phyloP scores from a whole-genome alignment of 345 rosid genomes.

The Moricandia moricandioides region DNA sequence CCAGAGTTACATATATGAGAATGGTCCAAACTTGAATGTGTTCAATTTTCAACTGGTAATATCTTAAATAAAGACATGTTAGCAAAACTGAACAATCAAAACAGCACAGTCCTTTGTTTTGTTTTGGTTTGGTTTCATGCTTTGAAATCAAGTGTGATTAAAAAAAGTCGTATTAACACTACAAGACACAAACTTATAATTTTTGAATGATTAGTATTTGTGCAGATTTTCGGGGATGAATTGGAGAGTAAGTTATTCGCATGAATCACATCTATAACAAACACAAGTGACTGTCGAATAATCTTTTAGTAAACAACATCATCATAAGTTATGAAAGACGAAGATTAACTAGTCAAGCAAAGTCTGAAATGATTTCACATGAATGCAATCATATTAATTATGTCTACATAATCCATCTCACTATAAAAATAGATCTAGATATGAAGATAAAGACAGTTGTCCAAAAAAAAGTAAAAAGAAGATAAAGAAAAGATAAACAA shows the following conservation, averaged over 20 bases:
- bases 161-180: neutral
- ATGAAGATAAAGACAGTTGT: neutral
- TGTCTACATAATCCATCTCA: neutral
- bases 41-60: constrained; percentile 1
- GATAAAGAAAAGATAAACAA: neutral
- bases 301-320: neutral
- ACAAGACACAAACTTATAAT: neutral
- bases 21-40: constrained; percentile 6
- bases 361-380: neutral
- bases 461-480: too few species aligned
- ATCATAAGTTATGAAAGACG: neutral
- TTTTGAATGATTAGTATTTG: neutral
- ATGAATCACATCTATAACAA: neutral
- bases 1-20: neutral
- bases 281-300: neutral
- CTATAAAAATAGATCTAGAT: neutral
- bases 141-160: neutral
- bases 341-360: neutral
- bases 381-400: neutral
- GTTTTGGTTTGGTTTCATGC: neutral
- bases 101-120: neutral
- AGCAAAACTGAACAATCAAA: neutral
- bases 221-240: neutral
- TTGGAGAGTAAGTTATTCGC: neutral
- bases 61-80: neutral